These are phyloP conservation scores for Breynia disticha DNA, from an alignment of 441 rosid species.

Conservation along the genomic window DNA sequence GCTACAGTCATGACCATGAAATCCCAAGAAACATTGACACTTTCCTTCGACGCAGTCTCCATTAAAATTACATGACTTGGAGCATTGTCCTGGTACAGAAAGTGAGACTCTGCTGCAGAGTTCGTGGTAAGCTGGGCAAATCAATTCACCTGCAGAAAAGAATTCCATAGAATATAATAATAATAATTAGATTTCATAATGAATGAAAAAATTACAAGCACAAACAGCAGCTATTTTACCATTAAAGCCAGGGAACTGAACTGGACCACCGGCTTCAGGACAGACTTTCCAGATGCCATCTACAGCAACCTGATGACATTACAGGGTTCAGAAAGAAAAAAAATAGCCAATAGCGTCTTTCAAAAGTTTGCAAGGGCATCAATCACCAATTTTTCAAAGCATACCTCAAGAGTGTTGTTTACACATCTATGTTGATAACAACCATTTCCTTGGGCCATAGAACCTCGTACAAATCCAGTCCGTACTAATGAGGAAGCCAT, in stretches of 20 bases:
- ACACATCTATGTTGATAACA: conserved; percentile 94
- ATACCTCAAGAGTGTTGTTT: conserved; percentile 76
- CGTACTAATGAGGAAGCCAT: conserved; percentile 96
- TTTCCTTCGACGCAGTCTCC: conserved; percentile 89
- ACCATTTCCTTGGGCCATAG: conserved; percentile 90
- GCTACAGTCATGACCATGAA: conserved; percentile 84
- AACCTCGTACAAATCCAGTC: conserved; percentile 89
- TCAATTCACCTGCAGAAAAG: conserved; percentile 60
- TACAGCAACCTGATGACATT: conserved; percentile 68
- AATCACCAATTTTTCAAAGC: conserved; percentile 11
- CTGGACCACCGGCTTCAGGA: conserved; percentile 78
- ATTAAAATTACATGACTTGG: conserved; percentile 65
- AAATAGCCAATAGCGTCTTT: too few species aligned
- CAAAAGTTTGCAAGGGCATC: not conserved
- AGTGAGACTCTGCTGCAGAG: conserved; percentile 52
- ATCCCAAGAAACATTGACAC: conserved; percentile 85
- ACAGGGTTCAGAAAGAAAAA: not conserved
- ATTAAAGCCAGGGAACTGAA: conserved; percentile 86
- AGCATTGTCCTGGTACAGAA: conserved; percentile 68
- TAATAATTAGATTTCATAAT: conserved; percentile 6
- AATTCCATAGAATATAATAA: conserved; percentile 11
- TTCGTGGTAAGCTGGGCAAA: conserved; percentile 86
- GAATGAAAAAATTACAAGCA: not conserved
- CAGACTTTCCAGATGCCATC: conserved; percentile 93
- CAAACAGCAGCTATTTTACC: conserved; percentile 33